Conservation (phyloP, 2,329 filamentous ascomycete genomes). For the Nakataea oryzae region DNA sequence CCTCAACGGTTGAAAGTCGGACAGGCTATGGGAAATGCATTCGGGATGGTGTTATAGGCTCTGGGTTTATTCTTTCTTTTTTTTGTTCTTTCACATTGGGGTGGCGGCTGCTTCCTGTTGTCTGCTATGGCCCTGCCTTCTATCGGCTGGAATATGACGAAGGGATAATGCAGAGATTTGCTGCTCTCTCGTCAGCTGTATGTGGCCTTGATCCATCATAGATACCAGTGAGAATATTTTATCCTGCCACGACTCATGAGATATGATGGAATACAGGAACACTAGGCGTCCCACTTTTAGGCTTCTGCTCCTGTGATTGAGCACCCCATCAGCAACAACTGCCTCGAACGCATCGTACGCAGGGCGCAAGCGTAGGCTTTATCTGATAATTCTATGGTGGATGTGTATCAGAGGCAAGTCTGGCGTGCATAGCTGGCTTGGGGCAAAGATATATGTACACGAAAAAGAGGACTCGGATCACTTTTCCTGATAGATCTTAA, state of each 20-base stretch:
- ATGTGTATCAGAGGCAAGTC: no score
- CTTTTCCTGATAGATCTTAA: slow-evolving; percentile 28
- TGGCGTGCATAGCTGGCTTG: background rate
- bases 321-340: no score
- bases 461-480: background rate
- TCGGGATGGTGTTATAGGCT: background rate
- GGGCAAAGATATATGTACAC: background rate
- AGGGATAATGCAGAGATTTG: background rate
- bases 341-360: background rate
- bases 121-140: background rate
- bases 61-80: background rate
- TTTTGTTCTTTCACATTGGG: background rate
- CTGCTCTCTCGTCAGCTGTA: background rate
- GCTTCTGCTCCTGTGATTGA: background rate
- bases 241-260: background rate
- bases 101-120: background rate
- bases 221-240: background rate
- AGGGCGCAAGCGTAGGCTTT: no score
- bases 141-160: background rate
- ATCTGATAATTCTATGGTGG: background rate
- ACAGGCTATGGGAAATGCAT: background rate
- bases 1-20: background rate
- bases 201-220: background rate
- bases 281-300: background rate
- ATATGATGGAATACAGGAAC: background rate